Evolutionary conservation across 495 filamentous ascomycete species (phyloP).

Genomic region (Penicillium arizonense): DNA sequence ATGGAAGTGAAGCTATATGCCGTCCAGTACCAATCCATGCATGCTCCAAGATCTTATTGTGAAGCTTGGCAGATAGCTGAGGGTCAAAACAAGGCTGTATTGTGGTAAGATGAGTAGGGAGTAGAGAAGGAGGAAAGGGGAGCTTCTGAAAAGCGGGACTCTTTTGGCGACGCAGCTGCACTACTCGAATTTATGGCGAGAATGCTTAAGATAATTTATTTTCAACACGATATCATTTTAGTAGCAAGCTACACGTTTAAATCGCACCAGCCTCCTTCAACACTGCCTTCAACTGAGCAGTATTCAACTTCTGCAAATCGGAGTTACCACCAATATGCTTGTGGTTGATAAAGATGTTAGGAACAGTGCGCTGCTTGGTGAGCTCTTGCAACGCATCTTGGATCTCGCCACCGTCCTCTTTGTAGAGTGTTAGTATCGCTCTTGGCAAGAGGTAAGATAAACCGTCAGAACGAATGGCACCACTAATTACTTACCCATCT

Average conservation of each 20-base stretch:
- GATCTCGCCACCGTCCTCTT: conserved; percentile 68
- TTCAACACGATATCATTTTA: too few relatives aligned
- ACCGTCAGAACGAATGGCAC: not conserved
- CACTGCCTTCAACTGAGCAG: not conserved
- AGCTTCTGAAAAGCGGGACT: too few relatives aligned
- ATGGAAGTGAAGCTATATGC: conserved; percentile 9
- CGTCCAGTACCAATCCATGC: conserved; percentile 11
- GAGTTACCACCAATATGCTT: conserved; percentile 87
- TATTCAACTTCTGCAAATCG: conserved; percentile 57
- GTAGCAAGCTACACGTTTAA: not conserved
- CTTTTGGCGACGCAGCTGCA: too few relatives aligned
- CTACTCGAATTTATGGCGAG: too few relatives aligned
- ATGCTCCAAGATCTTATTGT: conserved; percentile 9
- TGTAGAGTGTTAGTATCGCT: conserved; percentile 31
- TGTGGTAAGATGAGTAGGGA: not conserved
- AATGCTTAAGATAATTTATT: too few relatives aligned
- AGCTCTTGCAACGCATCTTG: conserved; percentile 71
- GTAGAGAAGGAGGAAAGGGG: too few relatives aligned
- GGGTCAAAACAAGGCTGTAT: conserved; percentile 1
- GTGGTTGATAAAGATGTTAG: conserved; percentile 78
- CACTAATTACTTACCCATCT: conserved; percentile 56
- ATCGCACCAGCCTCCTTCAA: not conserved
- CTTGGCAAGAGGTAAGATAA: conserved; percentile 46
- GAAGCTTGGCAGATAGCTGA: conserved; percentile 9
- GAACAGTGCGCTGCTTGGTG: conserved; percentile 70